Evolutionary conservation across 768 basidiomycete species (phyloP), one percentile per base, ranked within the genome.

Genomic region (Baorangia bicolor): DNA sequence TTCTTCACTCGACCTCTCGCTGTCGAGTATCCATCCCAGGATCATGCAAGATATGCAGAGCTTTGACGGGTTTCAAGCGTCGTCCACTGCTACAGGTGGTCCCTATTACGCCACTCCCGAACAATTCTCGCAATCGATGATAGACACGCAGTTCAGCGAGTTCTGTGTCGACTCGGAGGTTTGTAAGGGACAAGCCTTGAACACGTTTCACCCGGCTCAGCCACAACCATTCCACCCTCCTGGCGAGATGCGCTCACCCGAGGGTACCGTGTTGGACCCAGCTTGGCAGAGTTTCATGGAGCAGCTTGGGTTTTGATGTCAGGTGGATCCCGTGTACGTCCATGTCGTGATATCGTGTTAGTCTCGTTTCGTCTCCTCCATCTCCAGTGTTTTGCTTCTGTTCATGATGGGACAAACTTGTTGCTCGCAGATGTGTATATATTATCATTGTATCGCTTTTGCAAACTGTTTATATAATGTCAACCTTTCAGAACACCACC

Each of bases 231-330:
- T 58, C 27, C 23, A 50, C 23, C 33, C 34, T n/a, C 28, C 28
- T 3, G 40, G 58, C 21, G 60, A 41, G 39, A 49, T 50, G 43
- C 53, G 39, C 12, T 33, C 52, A 14, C 8, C 25, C 9, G 61
- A 61, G 38, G 62, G 74, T 14, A 75, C 76, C 2, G 73, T 76
- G 30, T 60, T 87, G 51, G 84, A 88, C 63, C 71, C 84, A 18
- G 79, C 83, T 1, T 89, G 86, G 86, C 81, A 83, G 64, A 80
- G 76, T 57, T 84, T 89, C 41, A 81, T 86, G 41, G 84, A 87
- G 65, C 87, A 88, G 60, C 74, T 89, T 41, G 87, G 87, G 3
- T 79, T 79, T 56, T 77, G 55, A 68, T 41, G 9, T 30, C 9
- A 6, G 28, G n/a, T 20, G n/a, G 12, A 16, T 7, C 30, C 21